Evolutionary conservation across 805 yeast species (phyloP).

Genomic region (Blastobotrys robertii): DNA sequence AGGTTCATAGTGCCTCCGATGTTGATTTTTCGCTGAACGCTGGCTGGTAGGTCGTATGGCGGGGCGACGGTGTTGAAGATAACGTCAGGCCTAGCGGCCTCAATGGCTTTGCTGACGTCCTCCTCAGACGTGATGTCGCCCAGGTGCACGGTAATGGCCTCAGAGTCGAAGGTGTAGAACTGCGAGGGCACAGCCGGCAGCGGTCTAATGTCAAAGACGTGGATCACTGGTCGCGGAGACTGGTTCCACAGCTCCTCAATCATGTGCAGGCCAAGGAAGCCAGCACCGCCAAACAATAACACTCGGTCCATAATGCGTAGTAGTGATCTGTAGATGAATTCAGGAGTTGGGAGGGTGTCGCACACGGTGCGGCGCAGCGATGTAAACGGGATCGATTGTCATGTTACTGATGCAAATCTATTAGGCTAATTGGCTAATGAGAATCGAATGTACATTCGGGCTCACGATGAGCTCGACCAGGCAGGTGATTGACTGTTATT

Average conservation of each 20-base stretch:
- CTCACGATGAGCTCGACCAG: too few relatives aligned
- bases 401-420: too few relatives aligned
- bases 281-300: conserved; percentile 89
- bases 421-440: too few relatives aligned
- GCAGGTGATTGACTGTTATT: too few relatives aligned
- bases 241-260: conserved; percentile 70
- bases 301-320: conserved; percentile 39
- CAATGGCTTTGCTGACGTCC: conserved; percentile 59
- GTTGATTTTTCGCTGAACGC: conserved; percentile 79
- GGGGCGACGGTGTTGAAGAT: conserved; percentile 97
- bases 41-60: conserved; percentile 76
- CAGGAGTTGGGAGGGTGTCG: too few relatives aligned
- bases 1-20: conserved; percentile 80
- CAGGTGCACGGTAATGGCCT: conserved; percentile 47
- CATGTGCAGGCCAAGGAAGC: conserved; percentile 86
- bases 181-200: conserved; percentile 65
- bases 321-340: background rate
- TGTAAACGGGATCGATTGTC: background rate
- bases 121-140: conserved; percentile 77
- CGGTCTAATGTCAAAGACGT: conserved; percentile 87
- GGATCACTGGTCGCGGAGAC: conserved; percentile 59
- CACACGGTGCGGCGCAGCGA: background rate
- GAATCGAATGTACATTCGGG: too few relatives aligned
- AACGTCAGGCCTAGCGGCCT: conserved; percentile 50
- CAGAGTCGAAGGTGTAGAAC: conserved; percentile 58